Evolutionary conservation across 768 basidiomycete species (phyloP).

Genomic region (Termitomyces sp.): DNA sequence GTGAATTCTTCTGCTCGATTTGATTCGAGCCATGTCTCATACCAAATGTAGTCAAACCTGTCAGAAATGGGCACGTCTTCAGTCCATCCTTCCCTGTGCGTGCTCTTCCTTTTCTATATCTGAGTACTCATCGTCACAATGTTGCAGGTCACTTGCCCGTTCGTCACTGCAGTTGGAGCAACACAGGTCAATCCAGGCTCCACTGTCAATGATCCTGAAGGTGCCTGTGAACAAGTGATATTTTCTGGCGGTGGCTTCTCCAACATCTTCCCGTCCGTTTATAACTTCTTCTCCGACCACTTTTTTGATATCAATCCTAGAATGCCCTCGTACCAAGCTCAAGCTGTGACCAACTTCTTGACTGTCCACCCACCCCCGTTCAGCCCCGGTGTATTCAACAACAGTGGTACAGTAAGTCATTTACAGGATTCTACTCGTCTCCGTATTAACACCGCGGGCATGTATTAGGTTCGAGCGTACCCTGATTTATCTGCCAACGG

Average conservation of each 20-base stretch:
- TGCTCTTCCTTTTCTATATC: background rate
- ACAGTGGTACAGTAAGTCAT: constrained; percentile 28
- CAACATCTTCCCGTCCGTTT: constrained; percentile 30
- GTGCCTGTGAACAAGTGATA: constrained; percentile 39
- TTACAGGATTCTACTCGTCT: background rate
- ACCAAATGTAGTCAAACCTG: constrained; percentile 16
- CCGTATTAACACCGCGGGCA: background rate
- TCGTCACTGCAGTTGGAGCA: constrained; percentile 45
- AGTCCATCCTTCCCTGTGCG: constrained; percentile 20
- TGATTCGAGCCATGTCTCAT: background rate
- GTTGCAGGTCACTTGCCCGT: constrained; percentile 37
- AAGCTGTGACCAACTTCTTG: constrained; percentile 34
- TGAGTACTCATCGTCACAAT: background rate
- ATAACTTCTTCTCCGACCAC: background rate
- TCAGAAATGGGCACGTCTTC: constrained; percentile 17
- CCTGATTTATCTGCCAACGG: constrained; percentile 49
- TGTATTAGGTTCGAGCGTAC: constrained; percentile 36
- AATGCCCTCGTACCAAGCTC: constrained; percentile 39
- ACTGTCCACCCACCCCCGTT: constrained; percentile 33
- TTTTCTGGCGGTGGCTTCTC: constrained; percentile 50
- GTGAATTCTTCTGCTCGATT: constrained; percentile 12
- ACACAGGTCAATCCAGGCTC: constrained; percentile 42
- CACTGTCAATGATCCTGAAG: constrained; percentile 37
- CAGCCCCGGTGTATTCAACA: constrained; percentile 36
- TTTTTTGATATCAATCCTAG: constrained; percentile 14